Evolutionary conservation across 2,329 filamentous ascomycete species (phyloP).

Genomic region (Elsinoe arachidis): DNA sequence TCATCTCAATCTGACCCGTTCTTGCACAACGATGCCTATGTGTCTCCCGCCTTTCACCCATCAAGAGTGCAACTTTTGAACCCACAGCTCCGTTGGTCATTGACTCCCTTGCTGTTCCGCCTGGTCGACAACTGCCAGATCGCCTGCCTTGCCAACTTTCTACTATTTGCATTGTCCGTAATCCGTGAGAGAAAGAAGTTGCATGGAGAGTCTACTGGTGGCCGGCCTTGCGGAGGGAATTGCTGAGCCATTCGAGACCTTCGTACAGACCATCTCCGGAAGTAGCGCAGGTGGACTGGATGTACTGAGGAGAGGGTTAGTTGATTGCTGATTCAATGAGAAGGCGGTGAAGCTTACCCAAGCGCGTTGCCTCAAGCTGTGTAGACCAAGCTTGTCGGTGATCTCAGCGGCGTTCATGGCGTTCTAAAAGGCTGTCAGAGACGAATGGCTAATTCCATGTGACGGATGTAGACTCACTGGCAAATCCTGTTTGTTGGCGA

Average conservation of each 20-base stretch:
- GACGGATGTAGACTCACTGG: constrained; percentile 50
- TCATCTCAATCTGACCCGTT: not conserved
- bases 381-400: constrained; percentile 98
- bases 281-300: constrained; percentile 98
- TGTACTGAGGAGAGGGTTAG: constrained; percentile 53
- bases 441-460: not conserved
- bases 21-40: not conserved
- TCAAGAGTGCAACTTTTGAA: constrained; percentile 1
- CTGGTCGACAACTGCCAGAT: not conserved
- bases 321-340: not conserved
- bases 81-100: not conserved
- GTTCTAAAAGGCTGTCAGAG: constrained; percentile 52
- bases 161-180: constrained; percentile 11
- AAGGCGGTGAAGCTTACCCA: constrained; percentile 62
- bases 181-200: constrained; percentile 5
- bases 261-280: constrained; percentile 99
- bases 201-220: constrained; percentile 32
- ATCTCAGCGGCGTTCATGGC: constrained; percentile 99
- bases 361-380: constrained; percentile 95
- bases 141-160: not conserved
- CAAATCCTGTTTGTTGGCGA: constrained; percentile 98
- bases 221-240: constrained; percentile 46
- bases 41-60: not conserved
- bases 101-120: not conserved
- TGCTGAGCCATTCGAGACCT: constrained; percentile 65